phyloP scores from a whole-genome alignment of 1,139 yeast genomes.

The Tardiomyces blankii region DNA sequence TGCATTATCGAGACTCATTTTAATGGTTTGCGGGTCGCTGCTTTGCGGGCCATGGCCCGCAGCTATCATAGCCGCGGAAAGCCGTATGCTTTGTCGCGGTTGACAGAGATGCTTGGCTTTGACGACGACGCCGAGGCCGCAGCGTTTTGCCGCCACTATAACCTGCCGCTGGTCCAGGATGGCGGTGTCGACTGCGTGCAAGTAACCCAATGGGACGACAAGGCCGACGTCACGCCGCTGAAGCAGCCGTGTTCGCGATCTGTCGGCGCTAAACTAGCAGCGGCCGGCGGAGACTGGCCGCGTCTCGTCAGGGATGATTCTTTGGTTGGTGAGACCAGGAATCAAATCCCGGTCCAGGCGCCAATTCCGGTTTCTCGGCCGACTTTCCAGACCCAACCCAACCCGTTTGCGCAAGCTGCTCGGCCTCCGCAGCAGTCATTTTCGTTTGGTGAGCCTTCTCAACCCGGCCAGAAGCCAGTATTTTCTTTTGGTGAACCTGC shows the following conservation, averaged over 20 bases:
- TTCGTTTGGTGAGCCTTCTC: too few species aligned
- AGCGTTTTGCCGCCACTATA: conserved; percentile 54
- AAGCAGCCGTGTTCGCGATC: not conserved
- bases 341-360: too few species aligned
- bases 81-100: conserved; percentile 41
- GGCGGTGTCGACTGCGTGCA: not conserved
- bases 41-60: conserved; percentile 56
- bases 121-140: conserved; percentile 43
- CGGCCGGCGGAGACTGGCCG: too few species aligned
- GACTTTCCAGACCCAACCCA: too few species aligned
- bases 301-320: too few species aligned
- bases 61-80: conserved; percentile 64
- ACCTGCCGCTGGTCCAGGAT: not conserved
- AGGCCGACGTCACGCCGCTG: not conserved
- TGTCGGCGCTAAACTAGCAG: not conserved
- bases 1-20: conserved; percentile 75
- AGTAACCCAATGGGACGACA: not conserved
- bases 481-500: too few species aligned
- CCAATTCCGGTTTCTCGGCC: too few species aligned
- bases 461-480: too few species aligned
- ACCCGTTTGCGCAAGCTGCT: too few species aligned
- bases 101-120: conserved; percentile 52
- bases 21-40: conserved; percentile 68
- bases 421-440: too few species aligned
- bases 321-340: too few species aligned